Base-by-base conservation (phyloP, 139 green algal genomes). In the Eudorina sp. region DNA sequence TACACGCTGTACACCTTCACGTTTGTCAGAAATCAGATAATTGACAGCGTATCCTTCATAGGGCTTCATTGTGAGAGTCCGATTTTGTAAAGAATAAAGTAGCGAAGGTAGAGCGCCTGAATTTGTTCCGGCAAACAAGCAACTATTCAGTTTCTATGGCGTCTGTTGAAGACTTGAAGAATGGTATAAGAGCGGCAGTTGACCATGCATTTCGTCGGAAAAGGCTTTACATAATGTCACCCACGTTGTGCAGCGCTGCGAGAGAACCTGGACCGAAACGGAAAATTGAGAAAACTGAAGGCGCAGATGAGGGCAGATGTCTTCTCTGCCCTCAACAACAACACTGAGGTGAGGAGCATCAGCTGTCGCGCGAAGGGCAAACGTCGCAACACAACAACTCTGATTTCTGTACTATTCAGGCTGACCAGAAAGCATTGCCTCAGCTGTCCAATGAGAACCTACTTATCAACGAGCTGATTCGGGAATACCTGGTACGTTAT, bases 401-500 rank as follows among this genome's bases (percentile, higher is more conserved):
- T 74, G 55, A 89, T 29, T 83, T 11, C 38, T 53, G 25, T n/a
- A 14, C 68, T 62, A 62, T 38, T 27, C 84, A 81, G 53, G 40
- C n/a, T 7, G 66, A 73, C 66, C 53, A 62, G 29, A 82, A 53
- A 43, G 73, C 45, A 0, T 41, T 62, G 34, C 91, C 90, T 2
- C 86, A 94, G 41, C 60, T 90, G 14, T 88, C 58, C 27, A 92
- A 90, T 38, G 94, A 96, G 40, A 95, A 92, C 60, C 84, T 95
- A 14, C 51, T 96, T 2, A 92, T 96, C 41, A 96, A 96, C 64
- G 94, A 96, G 90, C 89, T 96, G 9, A 94, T 96, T 18, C 89
- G 94, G 3, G 94, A 96, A 55, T 96, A 96, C 83, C 66, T 95
- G 46, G 90, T 93, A 4, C 90, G 80, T 45, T 16, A 0, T 38